Evolutionary conservation across 2,329 filamentous ascomycete genomes (phyloP), one percentile per base, ranked within the genome.

Genomic region (Ceratocystis papillata): DNA sequence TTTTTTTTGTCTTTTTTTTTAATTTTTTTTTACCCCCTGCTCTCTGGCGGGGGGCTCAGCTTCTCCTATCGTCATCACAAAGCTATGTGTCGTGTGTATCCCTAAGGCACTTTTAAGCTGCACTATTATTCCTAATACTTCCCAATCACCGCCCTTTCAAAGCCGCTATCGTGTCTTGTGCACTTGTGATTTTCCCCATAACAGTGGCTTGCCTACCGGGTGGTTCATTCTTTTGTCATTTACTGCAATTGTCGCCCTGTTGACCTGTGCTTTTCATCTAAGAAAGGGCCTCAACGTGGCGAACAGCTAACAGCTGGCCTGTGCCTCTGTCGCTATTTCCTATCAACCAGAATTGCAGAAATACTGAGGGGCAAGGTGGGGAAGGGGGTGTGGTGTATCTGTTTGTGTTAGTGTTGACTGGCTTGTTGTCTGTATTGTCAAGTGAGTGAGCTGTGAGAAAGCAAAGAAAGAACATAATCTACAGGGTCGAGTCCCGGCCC

Each of bases 251-350:
- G 20, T 22, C 48, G 5, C 48, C 37, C 37, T 10, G 22, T 50
- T 12, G 48, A 20, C 7, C 48, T 6, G 48, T 50, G 48, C 48
- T 50, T 50, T 41, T 22, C 48, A 10, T 25, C 48, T 12, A 20
- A 12, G 17, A 50, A 50, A 50, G 48, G 48, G 48, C n/a, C 46
- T 50, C 46, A 50, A 50, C 46, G 46, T 50, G 46, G 46, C 46
- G 46, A 22, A n/a, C 48, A 50, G 20, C n/a, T 50, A 50, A 50
- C 48, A 50, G 48, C 48, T 50, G 48, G 48, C 48, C 48, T 25
- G 48, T 50, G 48, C 48, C 48, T 50, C 22, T 50, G 20, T 50
- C 37, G 20, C 48, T 22, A 25, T 25, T 50, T 50, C 48, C n/a
- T 22, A 25, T 50, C 48, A 50, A 10, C 48, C n/a, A 22, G 17